phyloP scores from a whole-genome alignment of 1,284 basidiomycete genomes.

The Apiotrichum veenhuisii region DNA sequence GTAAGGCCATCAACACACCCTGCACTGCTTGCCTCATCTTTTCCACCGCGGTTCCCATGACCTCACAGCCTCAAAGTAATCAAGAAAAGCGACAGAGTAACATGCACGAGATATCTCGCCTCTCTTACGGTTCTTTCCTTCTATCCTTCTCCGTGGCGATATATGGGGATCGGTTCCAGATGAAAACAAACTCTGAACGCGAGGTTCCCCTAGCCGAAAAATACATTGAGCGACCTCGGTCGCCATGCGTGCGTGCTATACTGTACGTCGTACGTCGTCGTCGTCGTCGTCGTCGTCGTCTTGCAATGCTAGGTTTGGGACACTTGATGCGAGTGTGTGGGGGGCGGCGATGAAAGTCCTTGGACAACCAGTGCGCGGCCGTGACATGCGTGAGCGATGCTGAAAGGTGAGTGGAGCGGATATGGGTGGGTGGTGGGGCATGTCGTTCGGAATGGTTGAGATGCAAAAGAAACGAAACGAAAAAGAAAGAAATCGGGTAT shows the following conservation, averaged over 20 bases:
- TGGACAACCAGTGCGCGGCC: constrained; percentile 48
- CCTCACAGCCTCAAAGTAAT: not conserved
- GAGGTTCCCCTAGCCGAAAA: not conserved
- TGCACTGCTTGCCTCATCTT: too few species aligned
- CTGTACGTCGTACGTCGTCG: not conserved
- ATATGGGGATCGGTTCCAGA: not conserved
- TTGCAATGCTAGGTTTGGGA: constrained; percentile 20
- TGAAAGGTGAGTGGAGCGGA: constrained; percentile 15
- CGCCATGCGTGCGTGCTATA: constrained; percentile 5
- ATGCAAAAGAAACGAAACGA: constrained; percentile 8
- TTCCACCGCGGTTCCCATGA: too few species aligned
- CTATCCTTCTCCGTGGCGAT: constrained; percentile 13
- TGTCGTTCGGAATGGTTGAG: constrained; percentile 17
- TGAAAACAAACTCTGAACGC: not conserved
- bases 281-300: not conserved
- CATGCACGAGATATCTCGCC: constrained; percentile 12
- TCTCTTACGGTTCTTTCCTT: constrained; percentile 7
- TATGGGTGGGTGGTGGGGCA: constrained; percentile 2
- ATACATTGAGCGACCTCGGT: constrained; percentile 13
- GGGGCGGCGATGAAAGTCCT: constrained; percentile 42
- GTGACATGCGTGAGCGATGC: constrained; percentile 15
- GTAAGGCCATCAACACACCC: too few species aligned
- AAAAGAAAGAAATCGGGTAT: constrained; percentile 13
- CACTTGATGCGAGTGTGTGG: constrained; percentile 17
- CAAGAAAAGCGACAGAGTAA: constrained; percentile 13